Percentiles rank a stretch among this genome's conserved stretches.
Conservation (phyloP, 192 early-diverging fungal genomes). For the Gonapodya sp. region DNA sequence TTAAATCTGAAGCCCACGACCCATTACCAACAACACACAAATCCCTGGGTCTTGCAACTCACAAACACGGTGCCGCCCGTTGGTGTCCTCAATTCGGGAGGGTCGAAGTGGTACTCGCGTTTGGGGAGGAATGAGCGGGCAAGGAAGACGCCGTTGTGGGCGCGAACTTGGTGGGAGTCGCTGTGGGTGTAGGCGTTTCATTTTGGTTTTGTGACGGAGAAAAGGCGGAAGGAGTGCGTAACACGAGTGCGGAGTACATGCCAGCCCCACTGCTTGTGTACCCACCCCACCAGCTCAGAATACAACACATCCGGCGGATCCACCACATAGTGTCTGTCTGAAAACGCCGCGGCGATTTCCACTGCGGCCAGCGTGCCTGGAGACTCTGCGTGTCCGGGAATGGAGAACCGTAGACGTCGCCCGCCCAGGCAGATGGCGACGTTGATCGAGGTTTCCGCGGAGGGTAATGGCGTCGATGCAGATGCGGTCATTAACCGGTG, state of each 20-base stretch:
- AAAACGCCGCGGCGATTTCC: not conserved
- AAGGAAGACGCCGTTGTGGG: not conserved
- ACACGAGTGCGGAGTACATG: too few species aligned
- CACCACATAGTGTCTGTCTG: not conserved
- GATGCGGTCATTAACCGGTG: too few species aligned
- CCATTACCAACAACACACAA: too few species aligned
- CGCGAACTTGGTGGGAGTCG: constrained; percentile 1
- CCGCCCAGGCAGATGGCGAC: not conserved
- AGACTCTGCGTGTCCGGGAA: not conserved
- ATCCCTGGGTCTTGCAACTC: too few species aligned
- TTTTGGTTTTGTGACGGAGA: too few species aligned
- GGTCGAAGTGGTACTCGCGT: not conserved
- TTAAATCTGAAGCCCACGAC: too few species aligned
- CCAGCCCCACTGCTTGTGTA: too few species aligned
- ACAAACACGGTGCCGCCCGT: not conserved
- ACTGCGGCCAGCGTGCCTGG: not conserved
- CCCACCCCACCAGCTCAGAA: not conserved
- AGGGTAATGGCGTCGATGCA: too few species aligned
- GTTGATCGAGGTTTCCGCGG: too few species aligned
- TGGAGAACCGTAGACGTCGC: not conserved
- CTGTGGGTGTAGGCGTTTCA: too few species aligned
- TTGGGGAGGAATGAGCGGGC: not conserved
- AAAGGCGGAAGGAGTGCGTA: too few species aligned
- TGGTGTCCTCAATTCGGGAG: not conserved
- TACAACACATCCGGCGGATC: not conserved